These are phyloP conservation scores for Tricladium varicosporioides DNA, from an alignment of 2,329 filamentous ascomycete genomes.

Conservation along the genomic window DNA sequence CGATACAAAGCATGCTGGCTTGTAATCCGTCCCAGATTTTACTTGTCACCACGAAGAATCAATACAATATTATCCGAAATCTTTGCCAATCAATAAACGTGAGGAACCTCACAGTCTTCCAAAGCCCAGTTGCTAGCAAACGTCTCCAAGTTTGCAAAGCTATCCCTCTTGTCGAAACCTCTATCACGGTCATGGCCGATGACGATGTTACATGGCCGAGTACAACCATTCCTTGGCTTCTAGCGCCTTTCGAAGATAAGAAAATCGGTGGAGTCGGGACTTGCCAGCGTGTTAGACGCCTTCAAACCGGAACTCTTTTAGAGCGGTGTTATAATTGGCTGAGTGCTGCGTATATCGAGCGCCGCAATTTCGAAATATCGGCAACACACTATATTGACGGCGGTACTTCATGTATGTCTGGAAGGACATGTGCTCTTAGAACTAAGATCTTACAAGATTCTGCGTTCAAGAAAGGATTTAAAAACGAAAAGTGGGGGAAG, in stretches of 20 bases:
- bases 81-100: too few relatives aligned
- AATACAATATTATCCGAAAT: too few relatives aligned
- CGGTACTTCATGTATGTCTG: constrained; percentile 92
- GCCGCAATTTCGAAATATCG: constrained; percentile 94
- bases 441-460: constrained; percentile 68
- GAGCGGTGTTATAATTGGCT: constrained; percentile 81
- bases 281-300: constrained; percentile 62
- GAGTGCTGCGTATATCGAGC: constrained; percentile 86
- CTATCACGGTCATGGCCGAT: constrained; percentile 86
- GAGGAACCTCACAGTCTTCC: too few relatives aligned
- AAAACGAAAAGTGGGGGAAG: constrained; percentile 73
- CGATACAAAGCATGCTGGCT: too few relatives aligned
- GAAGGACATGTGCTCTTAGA: constrained; percentile 88
- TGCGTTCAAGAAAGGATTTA: background rate
- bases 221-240: constrained; percentile 79
- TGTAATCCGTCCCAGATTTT: too few relatives aligned
- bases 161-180: constrained; percentile 75
- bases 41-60: too few relatives aligned
- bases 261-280: constrained; percentile 77
- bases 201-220: constrained; percentile 81
- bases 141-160: constrained; percentile 85
- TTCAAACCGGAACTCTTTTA: constrained; percentile 54
- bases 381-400: constrained; percentile 94
- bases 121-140: constrained; percentile 84
- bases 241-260: constrained; percentile 82